These are phyloP conservation scores for Hysterium pulicare DNA, from an alignment of 2,329 filamentous ascomycete species.

Conservation along the genomic window DNA sequence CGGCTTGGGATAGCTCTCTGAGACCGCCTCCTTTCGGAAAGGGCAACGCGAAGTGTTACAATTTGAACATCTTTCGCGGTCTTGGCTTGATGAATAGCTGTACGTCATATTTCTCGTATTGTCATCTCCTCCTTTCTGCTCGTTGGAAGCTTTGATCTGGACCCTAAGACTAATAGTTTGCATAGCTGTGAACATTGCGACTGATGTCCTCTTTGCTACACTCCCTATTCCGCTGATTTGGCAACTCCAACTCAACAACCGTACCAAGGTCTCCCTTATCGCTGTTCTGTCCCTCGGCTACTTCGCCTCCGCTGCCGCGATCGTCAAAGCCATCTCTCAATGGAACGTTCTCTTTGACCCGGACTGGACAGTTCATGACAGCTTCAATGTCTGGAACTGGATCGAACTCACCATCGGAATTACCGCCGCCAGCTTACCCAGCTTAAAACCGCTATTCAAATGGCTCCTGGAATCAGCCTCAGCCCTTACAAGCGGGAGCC, in stretches of 20 bases:
- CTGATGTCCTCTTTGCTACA: constrained; percentile 41
- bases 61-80: constrained; percentile 37
- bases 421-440: constrained; percentile 36
- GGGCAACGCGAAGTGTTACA: constrained; percentile 43
- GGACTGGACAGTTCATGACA: constrained; percentile 37
- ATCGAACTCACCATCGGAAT: constrained; percentile 43
- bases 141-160: constrained; percentile 5
- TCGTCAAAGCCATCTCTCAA: constrained; percentile 42
- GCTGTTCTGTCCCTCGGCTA: constrained; percentile 38
- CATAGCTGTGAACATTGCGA: constrained; percentile 37
- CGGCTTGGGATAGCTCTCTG: constrained; percentile 42
- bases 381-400: constrained; percentile 46
- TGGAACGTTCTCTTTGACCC: constrained; percentile 29
- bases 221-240: constrained; percentile 44
- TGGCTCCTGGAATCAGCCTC: constrained; percentile 21
- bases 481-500: constrained; percentile 6
- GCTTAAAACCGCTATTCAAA: constrained; percentile 33
- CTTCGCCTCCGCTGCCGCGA: constrained; percentile 43
- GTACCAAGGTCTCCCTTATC: constrained; percentile 40
- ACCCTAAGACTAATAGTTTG: too few relatives aligned
- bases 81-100: constrained; percentile 49
- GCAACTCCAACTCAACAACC: constrained; percentile 42
- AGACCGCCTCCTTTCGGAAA: constrained; percentile 26
- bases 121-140: not conserved
- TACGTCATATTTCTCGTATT: constrained; percentile 20